A percentile compares a stretch with the other conserved stretches of the same genome.
These are phyloP conservation scores for Corylus avellana DNA, from an alignment of 306 rosid species.

Conservation along the genomic window DNA sequence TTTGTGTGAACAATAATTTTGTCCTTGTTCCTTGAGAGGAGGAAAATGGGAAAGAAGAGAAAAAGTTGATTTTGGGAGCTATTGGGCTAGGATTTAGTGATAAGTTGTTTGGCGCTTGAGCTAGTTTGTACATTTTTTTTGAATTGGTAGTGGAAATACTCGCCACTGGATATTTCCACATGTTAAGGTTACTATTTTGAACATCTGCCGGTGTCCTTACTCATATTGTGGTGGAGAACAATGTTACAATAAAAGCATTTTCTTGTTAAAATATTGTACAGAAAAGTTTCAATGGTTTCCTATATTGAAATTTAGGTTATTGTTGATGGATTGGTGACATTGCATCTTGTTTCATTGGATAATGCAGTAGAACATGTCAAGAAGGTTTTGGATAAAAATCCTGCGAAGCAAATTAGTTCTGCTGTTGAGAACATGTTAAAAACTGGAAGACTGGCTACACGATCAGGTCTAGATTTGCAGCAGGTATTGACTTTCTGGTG, in stretches of 20 bases:
- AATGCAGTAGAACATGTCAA: slow-evolving; percentile 56
- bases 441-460: slow-evolving; percentile 69
- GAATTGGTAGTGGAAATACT: background rate
- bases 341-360: slow-evolving; percentile 19
- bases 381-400: slow-evolving; percentile 65
- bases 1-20: background rate
- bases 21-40: background rate
- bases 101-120: background rate
- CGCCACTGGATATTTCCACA: background rate
- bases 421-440: slow-evolving; percentile 78
- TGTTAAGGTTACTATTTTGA: background rate
- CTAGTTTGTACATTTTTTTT: background rate
- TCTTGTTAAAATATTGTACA: slow-evolving; percentile 8
- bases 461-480: slow-evolving; percentile 79
- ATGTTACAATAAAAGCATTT: background rate
- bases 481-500: slow-evolving; percentile 63
- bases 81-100: background rate
- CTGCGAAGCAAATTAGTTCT: slow-evolving; percentile 43
- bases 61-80: background rate
- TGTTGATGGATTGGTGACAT: slow-evolving; percentile 14
- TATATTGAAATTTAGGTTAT: slow-evolving; percentile 6
- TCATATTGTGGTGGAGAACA: background rate
- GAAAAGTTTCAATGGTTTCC: background rate
- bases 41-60: background rate
- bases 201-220: background rate